Evolutionary conservation across 2,329 filamentous ascomycete genomes (phyloP).

Genomic region (Pseudocercospora pini-densiflorae): DNA sequence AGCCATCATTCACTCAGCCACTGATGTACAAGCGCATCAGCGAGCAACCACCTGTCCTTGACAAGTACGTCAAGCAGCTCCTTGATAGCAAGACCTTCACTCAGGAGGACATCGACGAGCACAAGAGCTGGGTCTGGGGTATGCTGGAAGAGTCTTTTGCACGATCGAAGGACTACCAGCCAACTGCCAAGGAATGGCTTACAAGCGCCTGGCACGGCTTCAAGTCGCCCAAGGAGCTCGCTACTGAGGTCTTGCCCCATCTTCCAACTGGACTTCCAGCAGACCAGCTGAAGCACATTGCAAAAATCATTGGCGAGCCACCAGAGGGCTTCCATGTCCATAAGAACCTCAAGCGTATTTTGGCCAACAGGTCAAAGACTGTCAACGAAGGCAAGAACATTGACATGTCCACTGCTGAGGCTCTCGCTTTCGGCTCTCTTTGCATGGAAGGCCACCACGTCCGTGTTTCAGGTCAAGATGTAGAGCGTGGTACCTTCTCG

Average conservation of each 20-base stretch:
- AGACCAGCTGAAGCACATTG: constrained; percentile 79
- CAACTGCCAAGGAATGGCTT: constrained; percentile 96
- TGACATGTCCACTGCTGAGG: constrained; percentile 97
- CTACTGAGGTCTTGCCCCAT: constrained; percentile 91
- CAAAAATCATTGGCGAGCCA: constrained; percentile 73
- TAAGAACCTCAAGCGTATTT: constrained; percentile 96
- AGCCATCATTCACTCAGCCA: constrained; percentile 99
- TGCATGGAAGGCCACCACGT: constrained; percentile 95
- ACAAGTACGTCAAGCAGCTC: constrained; percentile 90
- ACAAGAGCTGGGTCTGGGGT: constrained; percentile 99
- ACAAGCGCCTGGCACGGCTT: constrained; percentile 99
- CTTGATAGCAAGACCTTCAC: constrained; percentile 92
- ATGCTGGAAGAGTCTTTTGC: constrained; percentile 98
- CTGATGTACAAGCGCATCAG: constrained; percentile 99
- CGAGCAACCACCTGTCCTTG: constrained; percentile 80
- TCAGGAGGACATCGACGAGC: constrained; percentile 96
- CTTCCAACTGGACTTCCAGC: constrained; percentile 79
- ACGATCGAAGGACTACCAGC: constrained; percentile 96
- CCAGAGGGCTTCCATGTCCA: constrained; percentile 89
- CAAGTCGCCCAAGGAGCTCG: constrained; percentile 97
- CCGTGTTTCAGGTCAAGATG: constrained; percentile 96
- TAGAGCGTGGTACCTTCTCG: constrained; percentile 99
- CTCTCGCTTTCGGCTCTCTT: constrained; percentile 89
- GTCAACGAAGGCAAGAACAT: constrained; percentile 92
- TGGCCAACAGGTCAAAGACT: constrained; percentile 86